These are phyloP conservation scores for Flaveria brownii DNA, from an alignment of 129 eudicot genomes.

Conservation along the genomic window DNA sequence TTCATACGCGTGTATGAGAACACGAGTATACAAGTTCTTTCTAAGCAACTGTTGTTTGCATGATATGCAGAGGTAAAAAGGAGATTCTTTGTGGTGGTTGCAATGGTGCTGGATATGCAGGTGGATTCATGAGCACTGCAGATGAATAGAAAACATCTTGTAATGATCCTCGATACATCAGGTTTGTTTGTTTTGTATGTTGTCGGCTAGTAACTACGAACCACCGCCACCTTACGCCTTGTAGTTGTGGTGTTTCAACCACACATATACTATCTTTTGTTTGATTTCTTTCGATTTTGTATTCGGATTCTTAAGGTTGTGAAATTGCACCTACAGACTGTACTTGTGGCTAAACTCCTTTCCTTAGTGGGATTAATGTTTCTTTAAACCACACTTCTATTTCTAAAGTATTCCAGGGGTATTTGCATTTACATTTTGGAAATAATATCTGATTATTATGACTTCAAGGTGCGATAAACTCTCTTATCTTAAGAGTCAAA, in stretches of 20 bases:
- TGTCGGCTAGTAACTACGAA: background rate
- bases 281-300: conserved; percentile 13
- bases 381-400: background rate
- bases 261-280: conserved; percentile 16
- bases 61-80: conserved; percentile 60
- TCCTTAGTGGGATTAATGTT: background rate
- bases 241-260: conserved; percentile 9
- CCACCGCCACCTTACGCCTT: conserved; percentile 3
- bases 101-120: conserved; percentile 82
- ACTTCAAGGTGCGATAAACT: background rate
- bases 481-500: background rate
- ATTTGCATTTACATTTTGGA: no score
- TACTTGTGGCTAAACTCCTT: conserved; percentile 4
- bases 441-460: no score
- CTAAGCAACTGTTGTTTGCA: conserved; percentile 15
- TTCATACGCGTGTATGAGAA: background rate
- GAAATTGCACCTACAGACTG: background rate
- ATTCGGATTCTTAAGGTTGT: conserved; percentile 11
- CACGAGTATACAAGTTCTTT: background rate
- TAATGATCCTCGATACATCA: conserved; percentile 12
- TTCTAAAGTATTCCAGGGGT: background rate
- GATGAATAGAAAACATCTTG: conserved; percentile 18
- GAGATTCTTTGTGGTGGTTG: conserved; percentile 76
- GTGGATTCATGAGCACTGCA: conserved; percentile 76
- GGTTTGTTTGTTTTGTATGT: conserved; percentile 20